Evolutionary conservation across 2,329 filamentous ascomycete species (phyloP), one percentile per base, ranked within the genome.

Genomic region (Fusarium tricinctum): DNA sequence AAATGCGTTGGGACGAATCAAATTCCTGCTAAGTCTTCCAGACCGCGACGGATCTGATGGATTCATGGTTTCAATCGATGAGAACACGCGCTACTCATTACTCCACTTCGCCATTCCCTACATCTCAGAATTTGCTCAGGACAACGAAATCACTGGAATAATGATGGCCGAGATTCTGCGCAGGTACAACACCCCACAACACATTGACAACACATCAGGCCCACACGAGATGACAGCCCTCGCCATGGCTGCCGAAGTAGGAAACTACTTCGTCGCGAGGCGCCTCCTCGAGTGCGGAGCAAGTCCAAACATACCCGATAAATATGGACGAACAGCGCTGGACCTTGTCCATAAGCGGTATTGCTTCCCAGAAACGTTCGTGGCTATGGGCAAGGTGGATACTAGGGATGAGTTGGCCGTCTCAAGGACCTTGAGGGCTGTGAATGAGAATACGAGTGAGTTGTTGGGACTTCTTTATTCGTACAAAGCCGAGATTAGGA

Each of bases 361-460:
- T 3, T 57, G 47, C 9, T 57, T 28, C 9, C 53, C 53, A 1
- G 53, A 57, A 13, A 12, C 4, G 9, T 22, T 53, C 20, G 35
- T 48, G 0, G 46, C 46, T 9, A 4, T 53, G 3, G n/a, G 20
- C 10, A 26, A 43, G 13, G 47, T 15, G 20, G 38, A 57, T 35
- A 2, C 14, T 15, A 23, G n/a, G 2, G 53, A 52, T 43, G 53
- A 43, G 28, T 20, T 33, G 14, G 8, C 14, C 5, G 20, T 57
- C 3, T 15, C n/a, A 9, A 53, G 15, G 35, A 15, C 53, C 5
- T 3, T 57, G 10, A 42, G 14, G 1, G 53, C 38, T 14, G 35
- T 32, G 4, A 57, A 57, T 33, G 53, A 57, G 20, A 57, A 57
- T 10, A 57, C 53, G n/a, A 15, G 20, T 4, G 46, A 57, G 46